Evolutionary conservation across 2,329 filamentous ascomycete genomes (phyloP), one percentile per base, ranked within the genome.

Genomic region (Aspergillus terreus): DNA sequence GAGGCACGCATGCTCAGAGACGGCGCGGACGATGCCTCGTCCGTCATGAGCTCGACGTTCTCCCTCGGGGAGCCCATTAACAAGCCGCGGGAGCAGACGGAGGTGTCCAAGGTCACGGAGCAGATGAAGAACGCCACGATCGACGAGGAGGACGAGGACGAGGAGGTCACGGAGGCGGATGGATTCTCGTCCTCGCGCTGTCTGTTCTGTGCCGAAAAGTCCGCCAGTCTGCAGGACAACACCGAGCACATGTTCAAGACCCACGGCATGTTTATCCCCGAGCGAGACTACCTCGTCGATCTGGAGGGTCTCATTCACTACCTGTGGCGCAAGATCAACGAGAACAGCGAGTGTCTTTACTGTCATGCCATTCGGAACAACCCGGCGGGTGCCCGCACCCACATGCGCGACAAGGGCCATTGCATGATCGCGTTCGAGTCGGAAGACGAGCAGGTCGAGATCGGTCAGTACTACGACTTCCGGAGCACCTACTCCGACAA

Each of bases 381-480:
- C 11, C 79, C 87, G 0, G 84, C 86, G 51, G 92, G 89, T 15
- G 84, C 92, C 23, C 92, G 96, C 67, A 96, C 92, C 0, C 94
- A 99, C 70, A 99, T 99, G 94, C 86, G 90, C 42, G 94, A 99
- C 69, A 92, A 91, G 68, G 88, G 90, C 1, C 94, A 99, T 73
- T 97, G 92, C 80, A 96, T 92, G 82, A 95, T 99, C 61, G 92
- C 90, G 0, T 99, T 92, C 70, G 85, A 86, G 47, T 87, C 85
- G 0, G 90, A 96, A 67, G 86, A 88, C 33, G 91, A 97, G 66
- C 90, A 96, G 75, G 81, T 97, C 27, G 90, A 95, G 50, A 90
- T 99, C 64, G 94, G 94, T 51, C 90, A 97, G 58, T 96, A 90
- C 71, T 99, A 99, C 72, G 94, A 99, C 68, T 99, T 99, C 80